Evolutionary conservation across 805 yeast genomes (phyloP).

Genomic region (Wickerhamomyces rabaulensis): DNA sequence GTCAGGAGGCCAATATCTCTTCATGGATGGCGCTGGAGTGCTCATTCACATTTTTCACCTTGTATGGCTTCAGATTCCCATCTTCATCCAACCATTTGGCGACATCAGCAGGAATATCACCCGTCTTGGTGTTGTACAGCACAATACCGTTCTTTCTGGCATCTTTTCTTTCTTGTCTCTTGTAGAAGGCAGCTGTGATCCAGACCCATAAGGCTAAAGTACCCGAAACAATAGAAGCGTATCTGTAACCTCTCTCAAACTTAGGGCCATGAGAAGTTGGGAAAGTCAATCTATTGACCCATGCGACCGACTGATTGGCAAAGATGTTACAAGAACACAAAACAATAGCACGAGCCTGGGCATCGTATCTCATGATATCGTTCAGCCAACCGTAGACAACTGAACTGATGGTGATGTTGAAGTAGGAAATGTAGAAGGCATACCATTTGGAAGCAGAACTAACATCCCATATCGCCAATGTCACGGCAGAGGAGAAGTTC

Average conservation of each 20-base stretch:
- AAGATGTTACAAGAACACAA: constrained; percentile 39
- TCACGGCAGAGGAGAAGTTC: constrained; percentile 39
- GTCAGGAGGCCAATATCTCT: too few species aligned
- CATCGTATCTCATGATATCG: constrained; percentile 51
- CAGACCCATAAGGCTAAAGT: constrained; percentile 22
- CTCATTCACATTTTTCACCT: too few species aligned
- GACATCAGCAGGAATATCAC: constrained; percentile 12
- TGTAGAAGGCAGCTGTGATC: constrained; percentile 20
- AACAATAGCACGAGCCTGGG: constrained; percentile 45
- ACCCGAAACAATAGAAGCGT: constrained; percentile 19
- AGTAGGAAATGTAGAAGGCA: constrained; percentile 35
- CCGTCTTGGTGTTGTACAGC: constrained; percentile 22
- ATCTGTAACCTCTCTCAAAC: constrained; percentile 46
- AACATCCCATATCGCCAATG: constrained; percentile 47
- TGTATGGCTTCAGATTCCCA: background rate
- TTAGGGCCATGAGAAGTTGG: constrained; percentile 50
- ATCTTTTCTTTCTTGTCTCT: constrained; percentile 32
- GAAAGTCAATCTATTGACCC: constrained; percentile 30
- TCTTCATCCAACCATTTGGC: background rate
- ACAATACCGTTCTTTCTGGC: constrained; percentile 35
- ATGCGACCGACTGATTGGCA: constrained; percentile 47
- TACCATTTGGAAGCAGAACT: constrained; percentile 48
- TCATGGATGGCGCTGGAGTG: too few species aligned
- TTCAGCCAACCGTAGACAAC: constrained; percentile 47
- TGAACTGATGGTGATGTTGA: constrained; percentile 1